These are phyloP conservation scores for Verticillium zaregamsianum DNA, from an alignment of 2,329 filamentous ascomycete species.

Conservation along the genomic window DNA sequence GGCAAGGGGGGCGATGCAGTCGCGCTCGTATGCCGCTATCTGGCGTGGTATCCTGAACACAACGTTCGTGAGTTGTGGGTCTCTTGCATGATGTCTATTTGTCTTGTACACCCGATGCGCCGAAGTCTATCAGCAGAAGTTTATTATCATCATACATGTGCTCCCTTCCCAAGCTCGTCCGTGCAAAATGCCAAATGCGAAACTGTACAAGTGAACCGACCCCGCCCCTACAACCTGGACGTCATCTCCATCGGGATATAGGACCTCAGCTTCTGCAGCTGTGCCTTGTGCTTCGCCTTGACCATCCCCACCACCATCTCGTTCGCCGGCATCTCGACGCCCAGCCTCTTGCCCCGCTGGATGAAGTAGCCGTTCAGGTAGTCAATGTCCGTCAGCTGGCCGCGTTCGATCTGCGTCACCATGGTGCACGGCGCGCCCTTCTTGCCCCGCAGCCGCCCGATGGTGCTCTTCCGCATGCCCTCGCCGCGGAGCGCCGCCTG, in stretches of 20 bases:
- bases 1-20: too few species aligned
- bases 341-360: conserved; percentile 64
- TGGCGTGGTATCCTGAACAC: too few species aligned
- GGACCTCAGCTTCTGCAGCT: conserved; percentile 24
- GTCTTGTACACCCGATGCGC: neutral
- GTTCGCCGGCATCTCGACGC: conserved; percentile 69
- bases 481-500: conserved; percentile 52
- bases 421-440: conserved; percentile 58
- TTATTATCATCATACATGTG: neutral
- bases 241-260: conserved; percentile 30
- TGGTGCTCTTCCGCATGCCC: conserved; percentile 57
- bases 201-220: neutral
- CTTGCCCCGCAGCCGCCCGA: conserved; percentile 50
- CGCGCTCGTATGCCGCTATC: too few species aligned
- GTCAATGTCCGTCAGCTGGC: conserved; percentile 68
- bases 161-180: neutral
- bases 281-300: conserved; percentile 56
- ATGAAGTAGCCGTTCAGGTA: conserved; percentile 90
- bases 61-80: too few species aligned
- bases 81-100: too few species aligned
- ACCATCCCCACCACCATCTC: conserved; percentile 70
- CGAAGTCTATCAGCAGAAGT: neutral
- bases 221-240: conserved; percentile 12
- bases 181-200: neutral
- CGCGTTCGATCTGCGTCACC: conserved; percentile 59